Base-by-base conservation (phyloP, 2,329 filamentous ascomycete genomes). In the Aciculosporium take region DNA sequence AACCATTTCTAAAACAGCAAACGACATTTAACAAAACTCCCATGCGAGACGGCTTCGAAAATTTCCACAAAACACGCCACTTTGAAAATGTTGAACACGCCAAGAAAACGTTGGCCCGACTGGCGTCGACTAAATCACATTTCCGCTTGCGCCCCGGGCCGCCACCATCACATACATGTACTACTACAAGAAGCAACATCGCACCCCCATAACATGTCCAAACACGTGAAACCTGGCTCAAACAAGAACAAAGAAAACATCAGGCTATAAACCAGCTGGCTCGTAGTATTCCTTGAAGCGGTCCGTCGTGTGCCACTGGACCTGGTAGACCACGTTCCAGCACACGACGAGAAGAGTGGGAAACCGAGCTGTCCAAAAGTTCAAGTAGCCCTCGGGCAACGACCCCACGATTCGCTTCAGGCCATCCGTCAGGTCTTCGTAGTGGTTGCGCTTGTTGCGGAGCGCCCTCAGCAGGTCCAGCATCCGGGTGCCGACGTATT, bases 401-500 rank as follows among this genome's bases (percentile, higher is more conserved):
- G 78, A 64, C 0, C 86, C 87, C 0, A 94, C 84, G 24, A 61
- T 58, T 46, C 66, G 66, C 53, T 73, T 89, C 47, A 94, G 72
- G 37, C 76, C 65, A 12, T 88, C 83, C 6, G 84, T 74, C 84
- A 98, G 89, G 58, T 98, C 91, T 55, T 94, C 88, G 58, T 95
- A 98, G 57, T 98, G 91, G 49, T 96, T 94, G 53, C 84, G 84
- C 73, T 98, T 98, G 63, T 98, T 98, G 20, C 91, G 72, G 42
- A 98, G 66, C 1, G 89, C 91, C 2, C 91, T 75, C 17, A 98
- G 65, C 18, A 98, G 69, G 61, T 98, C 91, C 41, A 98, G 64
- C 56, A 98, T 74, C 36, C 78, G 75, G 1, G 76, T 73, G 0
- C 88, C 88, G 0, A 83, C 91, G 62, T 98, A 98, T 62, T 94